Conservation (phyloP, 2,329 filamentous ascomycete species). For the Penicillium sp. region DNA sequence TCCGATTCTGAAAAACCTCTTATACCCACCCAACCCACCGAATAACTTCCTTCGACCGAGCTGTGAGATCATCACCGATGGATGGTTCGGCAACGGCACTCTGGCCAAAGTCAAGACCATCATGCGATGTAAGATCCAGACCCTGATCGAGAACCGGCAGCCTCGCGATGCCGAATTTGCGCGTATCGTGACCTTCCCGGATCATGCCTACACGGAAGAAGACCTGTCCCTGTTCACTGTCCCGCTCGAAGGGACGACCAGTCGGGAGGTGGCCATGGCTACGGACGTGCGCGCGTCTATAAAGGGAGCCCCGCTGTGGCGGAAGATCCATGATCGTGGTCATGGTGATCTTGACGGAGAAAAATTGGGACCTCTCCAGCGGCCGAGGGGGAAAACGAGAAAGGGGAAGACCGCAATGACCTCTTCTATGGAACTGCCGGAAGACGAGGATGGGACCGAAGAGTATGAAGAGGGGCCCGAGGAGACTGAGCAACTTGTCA, state of each 20-base stretch:
- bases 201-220: conserved; percentile 21
- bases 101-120: conserved; percentile 56
- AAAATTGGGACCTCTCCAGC: conserved; percentile 2
- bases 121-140: conserved; percentile 47
- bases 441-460: neutral
- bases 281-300: conserved; percentile 33
- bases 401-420: conserved; percentile 17
- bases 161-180: conserved; percentile 33
- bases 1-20: conserved; percentile 60
- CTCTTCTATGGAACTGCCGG: neutral
- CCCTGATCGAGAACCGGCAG: conserved; percentile 46
- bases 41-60: conserved; percentile 48
- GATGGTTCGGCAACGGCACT: conserved; percentile 85
- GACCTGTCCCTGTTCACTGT: conserved; percentile 23
- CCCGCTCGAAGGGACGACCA: conserved; percentile 15
- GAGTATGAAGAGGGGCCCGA: neutral
- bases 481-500: neutral
- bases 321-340: conserved; percentile 7
- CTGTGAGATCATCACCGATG: conserved; percentile 60
- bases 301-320: conserved; percentile 28
- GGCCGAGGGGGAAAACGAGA: conserved; percentile 1
- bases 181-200: conserved; percentile 35
- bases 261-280: conserved; percentile 26
- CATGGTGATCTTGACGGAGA: conserved; percentile 3
- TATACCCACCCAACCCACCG: conserved; percentile 54